Evolutionary conservation across 352 stramenopile species (phyloP), one percentile per base, ranked within the genome.

Genomic region (Phytophthora citricola): DNA sequence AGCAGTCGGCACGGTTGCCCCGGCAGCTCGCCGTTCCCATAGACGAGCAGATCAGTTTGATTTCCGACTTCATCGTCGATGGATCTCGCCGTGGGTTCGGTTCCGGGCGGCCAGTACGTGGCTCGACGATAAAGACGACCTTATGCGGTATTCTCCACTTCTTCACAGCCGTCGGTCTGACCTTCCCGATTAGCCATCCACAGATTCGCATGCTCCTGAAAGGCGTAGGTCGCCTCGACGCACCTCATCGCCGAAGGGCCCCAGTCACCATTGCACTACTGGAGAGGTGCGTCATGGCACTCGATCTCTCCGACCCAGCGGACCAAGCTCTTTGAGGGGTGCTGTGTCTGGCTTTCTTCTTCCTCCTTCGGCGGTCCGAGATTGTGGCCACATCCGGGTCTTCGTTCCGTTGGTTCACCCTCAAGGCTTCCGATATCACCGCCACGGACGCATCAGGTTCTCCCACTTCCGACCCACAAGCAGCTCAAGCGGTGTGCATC

Each of bases 291-390:
- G 4, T 11, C 17, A 0, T 22, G 4, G 2, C 8, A 4, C 46
- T 52, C 20, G 17, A 45, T 36, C 38, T 58, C 20, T 4, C 31
- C 22, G 36, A 56, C 31, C 38, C 57, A 1, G n/a, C 38, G 0
- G 47, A 50, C n/a, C 57, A 52, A 43, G 47, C 47, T 17, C 26
- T 56, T 1, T 58, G 46, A 39, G 58, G 36, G 40, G 48, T 49
- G 22, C 47, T 52, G 58, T 41, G 40, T 34, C 5, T 66, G 48
- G 9, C 32, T 1, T 66, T 66, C 43, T 67, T 67, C 27, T 61
- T 67, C 41, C 10, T 67, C 1, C 41, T 61, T 0, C 32, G 43
- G 4, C 59, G 50, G 1, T 67, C 50, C 1, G 58, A 67, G 3
- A 51, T 67, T 8, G 24, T 44, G n/a, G 58, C 49, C 2, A 53